Base-by-base conservation (phyloP, 345 rosid species). In the Crucihimalaya himalaica region DNA sequence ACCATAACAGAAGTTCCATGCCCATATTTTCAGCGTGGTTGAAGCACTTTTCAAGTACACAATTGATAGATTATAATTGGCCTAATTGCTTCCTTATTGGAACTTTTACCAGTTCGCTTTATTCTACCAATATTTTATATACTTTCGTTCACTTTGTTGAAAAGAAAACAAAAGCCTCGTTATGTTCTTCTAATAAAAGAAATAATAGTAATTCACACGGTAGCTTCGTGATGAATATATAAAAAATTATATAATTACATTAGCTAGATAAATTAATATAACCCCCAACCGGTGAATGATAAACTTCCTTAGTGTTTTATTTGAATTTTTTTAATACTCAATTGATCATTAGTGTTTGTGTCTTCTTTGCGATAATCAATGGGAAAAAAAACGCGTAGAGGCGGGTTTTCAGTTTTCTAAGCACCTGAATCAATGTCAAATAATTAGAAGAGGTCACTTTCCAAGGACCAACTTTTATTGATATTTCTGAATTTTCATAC, bases 21-120 rank as follows among this genome's bases (percentile, higher is more conserved):
- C 18, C 71, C 78, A 56, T 65, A 56, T 50, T 65, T 65, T 73
- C 57, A 65, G 77, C 10, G 37, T 43, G 57, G 47, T n/a, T 45
- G 65, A 54, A 65, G 40, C 48, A 54, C 64, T 54, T 71, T 54
- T 16, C 51, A 57, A 57, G 72, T 55, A 65, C 78, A 45, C 53
- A 42, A 43, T 14, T 65, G 31, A 11, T 73, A 19, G 29, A 65
- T 66, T 21, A 57, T 65, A 34, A 31, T 23, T 47, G 58, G 65
- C 50, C 37, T 56, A 56, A 25, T 66, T 74, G 40, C 18, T 66
- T 35, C 42, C 66, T 57, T 74, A 66, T 66, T 57, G 45, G 15
- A 74, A 50, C 71, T 73, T 73, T 46, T 48, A 47, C 37, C 35
- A 19, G 21, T 25, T 46, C 31, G 6, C 40, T 73, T 65, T 74